A percentile compares a stretch with the other conserved stretches of the same genome.
Evolutionary conservation across 139 green algal species (phyloP).

Genomic region (Chlorella sp.): DNA sequence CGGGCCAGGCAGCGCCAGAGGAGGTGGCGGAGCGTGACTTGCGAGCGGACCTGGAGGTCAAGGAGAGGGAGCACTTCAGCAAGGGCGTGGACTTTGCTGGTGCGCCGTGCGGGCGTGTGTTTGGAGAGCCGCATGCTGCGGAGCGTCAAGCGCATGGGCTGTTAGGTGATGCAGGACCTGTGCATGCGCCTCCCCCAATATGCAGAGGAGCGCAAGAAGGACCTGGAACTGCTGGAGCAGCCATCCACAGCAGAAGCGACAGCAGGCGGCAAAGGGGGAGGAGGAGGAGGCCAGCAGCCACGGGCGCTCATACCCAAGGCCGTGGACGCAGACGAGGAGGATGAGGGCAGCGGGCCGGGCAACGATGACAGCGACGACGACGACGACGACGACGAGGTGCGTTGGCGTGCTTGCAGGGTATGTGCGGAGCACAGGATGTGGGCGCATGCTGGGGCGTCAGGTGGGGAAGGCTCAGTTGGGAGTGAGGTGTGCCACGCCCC

Average conservation of each 20-base stretch:
- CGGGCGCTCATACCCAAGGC: conserved; percentile 62
- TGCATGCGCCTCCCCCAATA: not conserved
- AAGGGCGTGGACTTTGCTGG: conserved; percentile 71
- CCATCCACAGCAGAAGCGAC: too few species aligned
- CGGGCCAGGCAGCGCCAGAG: conserved; percentile 43
- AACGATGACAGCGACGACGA: conserved; percentile 50
- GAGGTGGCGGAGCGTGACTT: conserved; percentile 57
- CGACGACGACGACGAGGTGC: conserved; percentile 52
- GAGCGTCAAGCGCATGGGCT: not conserved
- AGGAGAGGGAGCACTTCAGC: conserved; percentile 68
- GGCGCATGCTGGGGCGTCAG: too few species aligned
- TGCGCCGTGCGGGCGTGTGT: too few species aligned
- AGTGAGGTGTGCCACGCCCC: too few species aligned
- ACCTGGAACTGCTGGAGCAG: conserved; percentile 78
- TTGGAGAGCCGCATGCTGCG: too few species aligned
- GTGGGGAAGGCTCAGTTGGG: too few species aligned
- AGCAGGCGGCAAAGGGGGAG: conserved; percentile 13
- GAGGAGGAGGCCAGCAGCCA: conserved; percentile 13
- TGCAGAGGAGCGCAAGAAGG: conserved; percentile 69
- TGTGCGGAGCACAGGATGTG: too few species aligned
- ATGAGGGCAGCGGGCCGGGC: conserved; percentile 37
- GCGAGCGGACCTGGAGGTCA: conserved; percentile 64
- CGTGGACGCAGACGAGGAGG: conserved; percentile 73
- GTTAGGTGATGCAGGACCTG: not conserved
- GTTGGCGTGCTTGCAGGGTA: too few species aligned